Percentiles rank a stretch among this genome's conserved stretches.
Conservation (phyloP, 2,329 filamentous ascomycete species). For the Hypomyces rosellus region DNA sequence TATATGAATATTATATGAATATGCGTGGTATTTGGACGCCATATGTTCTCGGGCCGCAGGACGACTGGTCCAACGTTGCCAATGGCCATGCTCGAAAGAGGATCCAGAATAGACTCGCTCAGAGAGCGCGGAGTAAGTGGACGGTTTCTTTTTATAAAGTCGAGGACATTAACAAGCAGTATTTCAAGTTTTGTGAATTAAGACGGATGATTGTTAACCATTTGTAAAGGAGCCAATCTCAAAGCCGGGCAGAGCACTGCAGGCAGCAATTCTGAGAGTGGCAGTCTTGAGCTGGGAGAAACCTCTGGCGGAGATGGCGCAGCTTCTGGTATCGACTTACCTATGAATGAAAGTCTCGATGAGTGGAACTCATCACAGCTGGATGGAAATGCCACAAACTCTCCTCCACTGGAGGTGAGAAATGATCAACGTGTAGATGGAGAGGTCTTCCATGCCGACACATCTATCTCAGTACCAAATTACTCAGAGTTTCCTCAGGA, state of each 20-base stretch:
- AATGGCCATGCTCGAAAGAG: neutral
- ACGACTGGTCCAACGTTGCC: constrained; percentile 6
- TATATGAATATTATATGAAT: too few species aligned
- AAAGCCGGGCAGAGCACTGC: neutral
- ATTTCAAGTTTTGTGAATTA: too few species aligned
- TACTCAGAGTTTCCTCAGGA: neutral
- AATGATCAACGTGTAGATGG: neutral
- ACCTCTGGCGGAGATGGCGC: neutral
- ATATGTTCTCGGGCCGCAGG: neutral
- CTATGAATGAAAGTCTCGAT: neutral
- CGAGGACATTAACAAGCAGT: too few species aligned
- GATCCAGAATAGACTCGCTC: neutral
- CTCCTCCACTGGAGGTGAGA: neutral
- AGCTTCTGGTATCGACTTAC: neutral
- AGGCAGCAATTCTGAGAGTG: neutral
- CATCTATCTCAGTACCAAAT: neutral
- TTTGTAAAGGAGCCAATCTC: neutral
- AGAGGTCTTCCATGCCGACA: neutral
- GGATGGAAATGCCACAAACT: neutral
- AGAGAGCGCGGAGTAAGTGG: constrained; percentile 2
- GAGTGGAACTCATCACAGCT: neutral
- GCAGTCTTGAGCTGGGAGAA: neutral
- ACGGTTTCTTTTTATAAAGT: too few species aligned
- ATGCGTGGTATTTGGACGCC: neutral
- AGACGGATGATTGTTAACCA: too few species aligned